A percentile compares a stretch with the other conserved stretches of the same genome.
Evolutionary conservation across 306 rosid species (phyloP).

Genomic region (Alnus glutinosa): DNA sequence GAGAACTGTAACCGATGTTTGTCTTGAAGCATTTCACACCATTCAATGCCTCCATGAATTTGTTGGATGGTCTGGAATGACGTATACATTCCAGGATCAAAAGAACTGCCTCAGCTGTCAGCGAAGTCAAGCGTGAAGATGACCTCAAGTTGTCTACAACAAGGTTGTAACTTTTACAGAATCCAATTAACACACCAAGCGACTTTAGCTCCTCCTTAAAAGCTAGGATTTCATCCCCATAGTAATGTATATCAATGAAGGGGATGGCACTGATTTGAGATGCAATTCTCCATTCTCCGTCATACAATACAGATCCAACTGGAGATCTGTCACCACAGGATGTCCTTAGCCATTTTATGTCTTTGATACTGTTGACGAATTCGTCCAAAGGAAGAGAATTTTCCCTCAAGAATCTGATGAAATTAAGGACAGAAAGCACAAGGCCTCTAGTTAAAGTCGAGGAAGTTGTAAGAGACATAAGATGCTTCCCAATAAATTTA

Average conservation of each 20-base stretch:
- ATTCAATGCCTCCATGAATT: constrained; percentile 31
- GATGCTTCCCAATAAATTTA: constrained; percentile 53
- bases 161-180: constrained; percentile 33
- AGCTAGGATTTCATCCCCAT: constrained; percentile 44
- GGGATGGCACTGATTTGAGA: constrained; percentile 63
- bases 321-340: constrained; percentile 57
- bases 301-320: constrained; percentile 51
- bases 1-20: constrained; percentile 47
- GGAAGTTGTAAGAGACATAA: constrained; percentile 53
- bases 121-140: constrained; percentile 31
- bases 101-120: constrained; percentile 48
- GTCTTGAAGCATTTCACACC: constrained; percentile 55
- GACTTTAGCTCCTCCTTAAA: constrained; percentile 54
- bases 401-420: constrained; percentile 49
- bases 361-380: constrained; percentile 45
- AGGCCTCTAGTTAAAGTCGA: constrained; percentile 36
- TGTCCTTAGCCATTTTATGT: constrained; percentile 60
- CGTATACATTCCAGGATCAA: constrained; percentile 43
- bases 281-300: constrained; percentile 53
- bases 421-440: constrained; percentile 48
- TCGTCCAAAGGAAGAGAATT: constrained; percentile 18
- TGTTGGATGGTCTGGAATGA: neutral
- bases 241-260: constrained; percentile 48
- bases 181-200: constrained; percentile 59
- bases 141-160: constrained; percentile 49